phyloP scores from a whole-genome alignment of 2,329 filamentous ascomycete genomes.

The Pseudogymnoascus sp. region DNA sequence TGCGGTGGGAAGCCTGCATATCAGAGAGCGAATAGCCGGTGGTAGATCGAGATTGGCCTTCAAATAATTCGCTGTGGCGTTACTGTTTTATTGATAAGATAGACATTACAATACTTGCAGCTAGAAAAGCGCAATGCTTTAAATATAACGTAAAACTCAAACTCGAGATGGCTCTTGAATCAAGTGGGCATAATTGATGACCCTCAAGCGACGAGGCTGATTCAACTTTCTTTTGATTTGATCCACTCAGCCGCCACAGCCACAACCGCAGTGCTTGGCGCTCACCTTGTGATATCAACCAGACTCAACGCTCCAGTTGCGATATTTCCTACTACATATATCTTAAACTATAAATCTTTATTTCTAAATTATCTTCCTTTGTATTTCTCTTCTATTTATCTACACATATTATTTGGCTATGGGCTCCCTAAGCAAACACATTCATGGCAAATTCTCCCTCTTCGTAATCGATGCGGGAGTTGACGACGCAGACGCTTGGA shows the following conservation, averaged over 20 bases:
- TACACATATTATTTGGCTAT: neutral
- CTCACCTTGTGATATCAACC: neutral
- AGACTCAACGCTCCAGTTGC: neutral
- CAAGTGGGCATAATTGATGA: neutral
- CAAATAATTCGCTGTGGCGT: neutral
- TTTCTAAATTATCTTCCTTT: neutral
- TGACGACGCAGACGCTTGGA: constrained; percentile 2
- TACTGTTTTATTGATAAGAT: neutral
- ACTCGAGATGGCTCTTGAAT: neutral
- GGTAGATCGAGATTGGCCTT: neutral
- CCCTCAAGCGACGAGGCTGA: neutral
- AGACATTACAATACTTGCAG: neutral
- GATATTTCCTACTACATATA: neutral
- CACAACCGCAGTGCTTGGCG: neutral
- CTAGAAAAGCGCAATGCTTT: neutral
- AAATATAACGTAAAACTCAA: neutral
- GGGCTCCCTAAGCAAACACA: neutral
- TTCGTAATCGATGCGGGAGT: constrained; percentile 7
- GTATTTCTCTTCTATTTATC: neutral
- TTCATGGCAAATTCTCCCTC: neutral
- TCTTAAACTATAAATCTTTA: neutral
- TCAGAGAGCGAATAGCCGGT: neutral
- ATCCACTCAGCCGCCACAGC: neutral
- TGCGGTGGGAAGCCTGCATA: neutral
- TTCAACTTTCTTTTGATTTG: neutral